Conservation (phyloP, 192 early-diverging fungal genomes). For the Thamnidium elegans region DNA sequence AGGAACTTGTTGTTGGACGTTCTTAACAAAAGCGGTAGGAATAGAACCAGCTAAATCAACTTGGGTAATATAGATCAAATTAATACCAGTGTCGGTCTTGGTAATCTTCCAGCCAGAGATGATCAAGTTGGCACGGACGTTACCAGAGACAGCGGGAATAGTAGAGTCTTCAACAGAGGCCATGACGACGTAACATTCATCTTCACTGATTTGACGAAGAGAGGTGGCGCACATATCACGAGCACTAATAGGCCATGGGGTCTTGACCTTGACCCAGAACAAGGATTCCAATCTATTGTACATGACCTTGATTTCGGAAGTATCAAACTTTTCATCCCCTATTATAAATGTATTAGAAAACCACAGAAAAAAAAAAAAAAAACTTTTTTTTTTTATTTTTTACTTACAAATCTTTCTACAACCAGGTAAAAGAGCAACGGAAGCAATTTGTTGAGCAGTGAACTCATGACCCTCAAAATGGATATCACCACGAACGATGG, state of each 20-base stretch:
- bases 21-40: slow-evolving; percentile 45
- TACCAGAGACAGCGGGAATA: slow-evolving; percentile 48
- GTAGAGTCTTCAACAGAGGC: slow-evolving; percentile 47
- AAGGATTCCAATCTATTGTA: slow-evolving; percentile 27
- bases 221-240: slow-evolving; percentile 46
- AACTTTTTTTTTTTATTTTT: neutral
- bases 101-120: slow-evolving; percentile 50
- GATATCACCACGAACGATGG: slow-evolving; percentile 51
- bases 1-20: slow-evolving; percentile 44
- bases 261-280: slow-evolving; percentile 32
- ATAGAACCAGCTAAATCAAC: slow-evolving; percentile 52
- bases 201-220: slow-evolving; percentile 30
- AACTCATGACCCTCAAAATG: slow-evolving; percentile 39
- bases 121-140: slow-evolving; percentile 46
- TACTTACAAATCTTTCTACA: slow-evolving; percentile 47
- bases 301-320: slow-evolving; percentile 29
- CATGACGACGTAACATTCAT: slow-evolving; percentile 41
- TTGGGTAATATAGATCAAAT: slow-evolving; percentile 48
- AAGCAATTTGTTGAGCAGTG: slow-evolving; percentile 43
- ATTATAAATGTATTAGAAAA: neutral
- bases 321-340: slow-evolving; percentile 39
- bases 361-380: neutral
- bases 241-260: slow-evolving; percentile 38
- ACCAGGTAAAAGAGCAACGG: slow-evolving; percentile 43
- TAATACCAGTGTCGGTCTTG: slow-evolving; percentile 38